Conservation (phyloP, 345 rosid species). For the Odontarrhena argentea region DNA sequence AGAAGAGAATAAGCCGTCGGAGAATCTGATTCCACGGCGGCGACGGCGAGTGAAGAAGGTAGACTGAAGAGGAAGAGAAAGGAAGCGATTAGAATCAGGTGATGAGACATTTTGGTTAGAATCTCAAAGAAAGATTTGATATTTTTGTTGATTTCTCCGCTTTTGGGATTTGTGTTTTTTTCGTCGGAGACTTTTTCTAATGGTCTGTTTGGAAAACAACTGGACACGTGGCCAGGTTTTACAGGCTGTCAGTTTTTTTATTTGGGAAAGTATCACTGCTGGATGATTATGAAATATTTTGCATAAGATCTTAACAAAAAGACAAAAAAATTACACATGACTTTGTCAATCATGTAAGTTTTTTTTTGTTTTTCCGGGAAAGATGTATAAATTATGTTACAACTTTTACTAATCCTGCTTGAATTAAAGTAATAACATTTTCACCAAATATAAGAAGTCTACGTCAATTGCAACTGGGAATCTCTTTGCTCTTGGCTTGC, state of each 20-base stretch:
- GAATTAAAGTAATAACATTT: no score
- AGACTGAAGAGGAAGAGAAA: conserved; percentile 36
- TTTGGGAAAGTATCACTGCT: not conserved
- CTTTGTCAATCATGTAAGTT: not conserved
- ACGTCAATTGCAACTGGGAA: no score
- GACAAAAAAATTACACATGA: conserved; percentile 8
- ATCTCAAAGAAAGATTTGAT: not conserved
- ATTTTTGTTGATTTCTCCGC: conserved; percentile 6
- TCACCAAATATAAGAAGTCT: no score
- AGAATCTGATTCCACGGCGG: conserved; percentile 28
- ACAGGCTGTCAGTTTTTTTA: conserved; percentile 22
- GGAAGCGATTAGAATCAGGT: conserved; percentile 20
- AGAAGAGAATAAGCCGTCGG: conserved; percentile 73
- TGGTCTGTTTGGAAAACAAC: conserved; percentile 5
- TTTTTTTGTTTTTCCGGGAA: no score
- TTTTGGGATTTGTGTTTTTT: not conserved
- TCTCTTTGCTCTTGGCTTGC: no score
- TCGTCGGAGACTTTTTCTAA: conserved; percentile 15
- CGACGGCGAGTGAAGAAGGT: conserved; percentile 37
- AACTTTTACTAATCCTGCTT: no score
- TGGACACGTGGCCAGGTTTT: not conserved
- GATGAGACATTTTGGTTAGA: conserved; percentile 23
- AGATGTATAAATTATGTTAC: no score
- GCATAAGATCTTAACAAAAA: not conserved
- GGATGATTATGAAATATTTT: not conserved